These are phyloP conservation scores for Ustilago bromivora DNA, from an alignment of 1,284 basidiomycete species.

Conservation along the genomic window DNA sequence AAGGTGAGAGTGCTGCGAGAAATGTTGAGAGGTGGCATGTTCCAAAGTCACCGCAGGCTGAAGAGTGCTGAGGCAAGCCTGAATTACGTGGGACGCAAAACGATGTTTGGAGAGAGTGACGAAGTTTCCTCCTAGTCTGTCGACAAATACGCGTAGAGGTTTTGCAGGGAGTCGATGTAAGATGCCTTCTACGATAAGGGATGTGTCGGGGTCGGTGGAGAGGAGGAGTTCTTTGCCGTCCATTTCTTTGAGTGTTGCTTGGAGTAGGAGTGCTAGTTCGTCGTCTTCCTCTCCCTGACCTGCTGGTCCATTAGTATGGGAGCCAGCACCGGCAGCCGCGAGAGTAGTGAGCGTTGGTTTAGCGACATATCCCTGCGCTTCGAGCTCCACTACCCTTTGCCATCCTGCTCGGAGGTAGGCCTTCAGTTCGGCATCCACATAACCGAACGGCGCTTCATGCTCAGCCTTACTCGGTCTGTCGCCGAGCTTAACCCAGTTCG, in stretches of 20 bases:
- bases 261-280: constrained; percentile 58
- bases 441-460: constrained; percentile 61
- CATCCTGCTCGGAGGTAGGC: constrained; percentile 54
- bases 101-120: constrained; percentile 57
- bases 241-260: constrained; percentile 64
- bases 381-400: constrained; percentile 44
- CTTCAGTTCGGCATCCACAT: constrained; percentile 63
- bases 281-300: constrained; percentile 38
- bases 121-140: constrained; percentile 61
- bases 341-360: constrained; percentile 35
- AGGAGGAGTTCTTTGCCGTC: constrained; percentile 63
- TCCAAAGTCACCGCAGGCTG: constrained; percentile 48
- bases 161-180: constrained; percentile 50
- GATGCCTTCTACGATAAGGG: constrained; percentile 63
- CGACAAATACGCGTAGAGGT: constrained; percentile 63
- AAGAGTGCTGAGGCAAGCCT: constrained; percentile 51
- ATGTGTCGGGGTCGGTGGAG: constrained; percentile 66
- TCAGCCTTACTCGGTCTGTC: constrained; percentile 42
- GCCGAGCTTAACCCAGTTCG: constrained; percentile 42
- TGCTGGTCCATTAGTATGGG: constrained; percentile 6
- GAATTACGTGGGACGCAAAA: constrained; percentile 67
- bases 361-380: constrained; percentile 28
- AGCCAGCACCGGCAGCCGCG: background rate
- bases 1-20: constrained; percentile 17
- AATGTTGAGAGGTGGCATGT: constrained; percentile 26